These are phyloP conservation scores for Ampelocalamus luodianensis DNA, from an alignment of 176 grass and related monocot species.

Conservation along the genomic window DNA sequence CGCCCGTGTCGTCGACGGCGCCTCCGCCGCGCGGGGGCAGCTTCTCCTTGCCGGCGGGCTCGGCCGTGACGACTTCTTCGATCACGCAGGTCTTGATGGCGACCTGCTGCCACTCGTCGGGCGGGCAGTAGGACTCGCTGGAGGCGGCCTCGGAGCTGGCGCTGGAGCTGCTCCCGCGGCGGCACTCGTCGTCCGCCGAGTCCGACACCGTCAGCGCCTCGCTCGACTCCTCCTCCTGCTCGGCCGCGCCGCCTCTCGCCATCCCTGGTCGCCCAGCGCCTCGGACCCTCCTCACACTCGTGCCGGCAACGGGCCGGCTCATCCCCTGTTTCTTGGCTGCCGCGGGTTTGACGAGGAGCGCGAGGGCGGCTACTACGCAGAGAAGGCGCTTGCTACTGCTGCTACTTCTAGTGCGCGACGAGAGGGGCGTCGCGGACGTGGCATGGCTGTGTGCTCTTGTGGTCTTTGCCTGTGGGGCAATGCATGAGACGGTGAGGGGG, in stretches of 20 bases:
- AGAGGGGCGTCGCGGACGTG: not conserved
- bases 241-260: slow-evolving; percentile 6
- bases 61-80: not conserved
- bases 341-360: not conserved
- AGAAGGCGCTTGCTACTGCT: not conserved
- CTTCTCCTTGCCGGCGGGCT: not conserved
- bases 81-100: slow-evolving; percentile 51
- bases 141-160: slow-evolving; percentile 49
- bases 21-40: not conserved
- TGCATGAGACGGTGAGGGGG: slow-evolving; percentile 27
- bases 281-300: not conserved
- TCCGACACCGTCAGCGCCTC: slow-evolving; percentile 49
- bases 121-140: slow-evolving; percentile 41
- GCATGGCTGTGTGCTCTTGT: not conserved
- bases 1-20: not conserved
- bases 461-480: not conserved
- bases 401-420: slow-evolving; percentile 9
- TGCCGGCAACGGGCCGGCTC: not conserved
- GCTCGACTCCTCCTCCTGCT: slow-evolving; percentile 28
- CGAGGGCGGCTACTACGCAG: not conserved
- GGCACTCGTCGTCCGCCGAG: slow-evolving; percentile 50
- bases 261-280: not conserved
- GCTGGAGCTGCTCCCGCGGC: slow-evolving; percentile 58
- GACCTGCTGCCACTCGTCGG: slow-evolving; percentile 42
- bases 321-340: not conserved